Conservation (phyloP, 1,139 yeast genomes). For the Lodderomyces oxycetoniae region DNA sequence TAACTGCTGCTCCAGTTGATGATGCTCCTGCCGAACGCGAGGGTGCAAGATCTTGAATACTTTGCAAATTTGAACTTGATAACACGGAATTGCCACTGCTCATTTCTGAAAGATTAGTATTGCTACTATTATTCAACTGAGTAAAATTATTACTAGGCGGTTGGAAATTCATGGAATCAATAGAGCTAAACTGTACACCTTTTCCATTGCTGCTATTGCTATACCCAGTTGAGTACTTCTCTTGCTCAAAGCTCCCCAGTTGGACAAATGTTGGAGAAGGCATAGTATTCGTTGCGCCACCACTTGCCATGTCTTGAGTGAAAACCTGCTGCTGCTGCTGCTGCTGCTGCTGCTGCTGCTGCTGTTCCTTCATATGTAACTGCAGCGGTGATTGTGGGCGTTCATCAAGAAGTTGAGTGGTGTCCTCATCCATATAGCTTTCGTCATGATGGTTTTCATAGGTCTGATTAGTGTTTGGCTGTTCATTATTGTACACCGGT, state of each 20-base stretch:
- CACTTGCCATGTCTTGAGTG: background rate
- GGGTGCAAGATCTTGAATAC: constrained; percentile 16
- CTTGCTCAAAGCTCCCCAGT: constrained; percentile 6
- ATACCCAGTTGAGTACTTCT: constrained; percentile 3
- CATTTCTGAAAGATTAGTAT: constrained; percentile 36
- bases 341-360: constrained; percentile 13
- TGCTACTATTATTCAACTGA: constrained; percentile 39
- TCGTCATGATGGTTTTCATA: constrained; percentile 19
- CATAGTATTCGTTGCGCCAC: constrained; percentile 2
- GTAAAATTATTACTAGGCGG: constrained; percentile 42
- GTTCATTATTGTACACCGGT: constrained; percentile 7
- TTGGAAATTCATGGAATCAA: constrained; percentile 35
- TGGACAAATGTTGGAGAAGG: constrained; percentile 14
- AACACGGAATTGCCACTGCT: constrained; percentile 27
- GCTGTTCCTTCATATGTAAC: constrained; percentile 15
- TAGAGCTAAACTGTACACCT: constrained; percentile 30
- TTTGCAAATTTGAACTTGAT: constrained; percentile 15
- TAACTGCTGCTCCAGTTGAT: constrained; percentile 5
- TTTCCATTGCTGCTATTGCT: constrained; percentile 12
- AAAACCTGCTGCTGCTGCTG: constrained; percentile 4
- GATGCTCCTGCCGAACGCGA: constrained; percentile 13
- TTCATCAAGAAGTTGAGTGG: constrained; percentile 19
- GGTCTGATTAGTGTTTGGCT: background rate
- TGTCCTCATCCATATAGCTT: constrained; percentile 43
- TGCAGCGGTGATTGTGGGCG: constrained; percentile 22